Percentiles rank a stretch among this genome's conserved stretches.
Evolutionary conservation across 768 basidiomycete species (phyloP).

Genomic region (Atractiella rhizophila): DNA sequence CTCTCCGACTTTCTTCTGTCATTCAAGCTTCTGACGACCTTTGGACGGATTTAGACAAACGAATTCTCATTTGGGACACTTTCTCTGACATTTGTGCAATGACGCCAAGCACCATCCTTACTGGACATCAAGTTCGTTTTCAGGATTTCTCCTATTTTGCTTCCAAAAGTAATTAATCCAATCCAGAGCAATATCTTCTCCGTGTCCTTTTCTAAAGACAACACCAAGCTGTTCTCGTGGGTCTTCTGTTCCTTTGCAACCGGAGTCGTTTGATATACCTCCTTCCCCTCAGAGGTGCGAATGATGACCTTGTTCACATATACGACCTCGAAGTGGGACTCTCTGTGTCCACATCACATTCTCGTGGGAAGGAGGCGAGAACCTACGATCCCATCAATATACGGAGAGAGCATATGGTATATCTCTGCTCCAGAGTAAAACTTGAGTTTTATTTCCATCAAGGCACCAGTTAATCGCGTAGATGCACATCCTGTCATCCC

Average conservation of each 20-base stretch:
- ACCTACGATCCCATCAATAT: not conserved
- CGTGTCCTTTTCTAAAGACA: conserved; percentile 1
- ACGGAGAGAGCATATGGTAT: conserved; percentile 6
- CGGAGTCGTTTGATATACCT: not conserved
- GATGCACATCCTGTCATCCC: conserved; percentile 6
- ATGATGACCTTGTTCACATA: conserved; percentile 4
- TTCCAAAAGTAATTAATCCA: not conserved
- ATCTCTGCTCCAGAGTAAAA: not conserved
- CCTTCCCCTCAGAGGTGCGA: not conserved
- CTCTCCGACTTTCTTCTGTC: no score
- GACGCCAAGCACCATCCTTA: not conserved
- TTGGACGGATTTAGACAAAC: no score
- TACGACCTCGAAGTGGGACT: conserved; percentile 13
- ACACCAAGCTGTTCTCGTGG: not conserved
- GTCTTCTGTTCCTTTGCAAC: not conserved
- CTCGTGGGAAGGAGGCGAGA: not conserved
- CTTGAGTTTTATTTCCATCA: no score
- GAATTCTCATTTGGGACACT: conserved; percentile 7
- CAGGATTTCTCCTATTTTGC: no score
- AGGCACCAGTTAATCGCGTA: not conserved
- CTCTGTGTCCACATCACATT: not conserved
- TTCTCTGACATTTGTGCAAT: not conserved
- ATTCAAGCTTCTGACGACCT: no score
- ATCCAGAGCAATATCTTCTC: conserved; percentile 9
- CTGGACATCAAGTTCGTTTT: not conserved